Base-by-base conservation (phyloP, 257 asterid genomes). In the Solanum etuberosum region DNA sequence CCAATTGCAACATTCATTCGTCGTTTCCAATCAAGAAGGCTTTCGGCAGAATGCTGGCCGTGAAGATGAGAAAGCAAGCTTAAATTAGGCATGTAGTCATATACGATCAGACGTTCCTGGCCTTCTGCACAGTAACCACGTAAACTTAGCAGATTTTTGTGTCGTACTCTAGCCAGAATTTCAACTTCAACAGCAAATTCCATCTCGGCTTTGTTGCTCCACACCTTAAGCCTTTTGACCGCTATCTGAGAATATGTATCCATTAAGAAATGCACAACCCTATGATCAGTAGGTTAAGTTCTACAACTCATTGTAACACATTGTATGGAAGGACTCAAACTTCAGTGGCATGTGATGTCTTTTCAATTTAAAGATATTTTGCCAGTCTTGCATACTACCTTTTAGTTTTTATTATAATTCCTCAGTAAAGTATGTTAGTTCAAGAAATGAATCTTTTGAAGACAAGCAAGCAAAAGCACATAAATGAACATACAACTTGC, bases 121-220 rank as follows among this genome's bases (percentile, higher is more conserved):
- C 98, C 99, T 90, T 95, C 97, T 15, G 98, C 96, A 83, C 97
- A 96, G 87, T 93, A 95, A 63, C 99, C 99, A 5, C 99, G 98
- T 77, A 95, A 54, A 67, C 93, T 94, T 68, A 96, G 94, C 90
- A 96, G 89, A 90, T 96, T 96, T 78, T 93, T 92, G 91, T 96
- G 98, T 43, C 96, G 95, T 46, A 95, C 98, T 83, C 97, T 94
- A 76, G 98, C 98, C 84, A 96, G 95, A 84, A 93, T 91, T 95
- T 96, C 98, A 57, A 96, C 95, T 89, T 96, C 99, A 72, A 93
- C 97, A 15, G 99, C 91, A 86, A 96, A 96, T 86, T 96, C 96
- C 91, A 93, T 87, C 92, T 95, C 99, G 1, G 99, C 98, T 91
- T 96, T 95, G 92, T 91, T 85, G 84, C 98, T 96, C 98, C 98